Evolutionary conservation across 768 basidiomycete genomes (phyloP), one percentile per base, ranked within the genome.

Genomic region (Glaciozyma martinii): DNA sequence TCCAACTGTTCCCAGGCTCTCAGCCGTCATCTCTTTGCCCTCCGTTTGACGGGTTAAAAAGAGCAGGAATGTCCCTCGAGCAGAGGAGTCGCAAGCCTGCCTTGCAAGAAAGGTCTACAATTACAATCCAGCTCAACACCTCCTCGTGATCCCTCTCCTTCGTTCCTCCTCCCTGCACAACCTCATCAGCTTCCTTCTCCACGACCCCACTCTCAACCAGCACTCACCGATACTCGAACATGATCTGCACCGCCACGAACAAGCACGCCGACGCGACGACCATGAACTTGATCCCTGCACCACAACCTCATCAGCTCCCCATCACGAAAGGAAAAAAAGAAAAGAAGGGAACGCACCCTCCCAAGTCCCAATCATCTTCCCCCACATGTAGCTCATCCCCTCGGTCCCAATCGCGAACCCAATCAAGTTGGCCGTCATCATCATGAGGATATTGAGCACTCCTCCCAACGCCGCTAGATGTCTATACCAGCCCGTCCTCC

Each of bases 391-490:
- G 49, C 76, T 74, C 46, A 86, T 81, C 0, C 92, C 92, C 8
- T 95, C 90, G 0, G 83, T 78, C 3, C 93, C 93, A 54, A 97
- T 81, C 18, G 91, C 94, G 74, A 99, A 98, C 3, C 95, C 95
- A 5, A 98, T 85, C 15, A 98, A 82, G 76, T 99, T 98, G 29
- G 91, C 95, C 0, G 82, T 75, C 82, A 90, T 86, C 90, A 98
- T 89, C 78, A 89, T 82, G 32, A 93, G 72, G 30, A 93, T 81
- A 75, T 95, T 98, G 71, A 84, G 72, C 5, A 90, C 86, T 1
- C 84, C 91, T 16, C 93, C 94, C 0, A 85, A 58, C 3, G 88
- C 93, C 62, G 86, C 86, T 23, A 87, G 78, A 72, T 93, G 92
- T 30, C 95, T 81, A 75, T 90, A 94, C 93, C 93, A 98, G 32